phyloP scores from a whole-genome alignment of 2,329 filamentous ascomycete genomes.

The Annulohypoxylon truncatum region DNA sequence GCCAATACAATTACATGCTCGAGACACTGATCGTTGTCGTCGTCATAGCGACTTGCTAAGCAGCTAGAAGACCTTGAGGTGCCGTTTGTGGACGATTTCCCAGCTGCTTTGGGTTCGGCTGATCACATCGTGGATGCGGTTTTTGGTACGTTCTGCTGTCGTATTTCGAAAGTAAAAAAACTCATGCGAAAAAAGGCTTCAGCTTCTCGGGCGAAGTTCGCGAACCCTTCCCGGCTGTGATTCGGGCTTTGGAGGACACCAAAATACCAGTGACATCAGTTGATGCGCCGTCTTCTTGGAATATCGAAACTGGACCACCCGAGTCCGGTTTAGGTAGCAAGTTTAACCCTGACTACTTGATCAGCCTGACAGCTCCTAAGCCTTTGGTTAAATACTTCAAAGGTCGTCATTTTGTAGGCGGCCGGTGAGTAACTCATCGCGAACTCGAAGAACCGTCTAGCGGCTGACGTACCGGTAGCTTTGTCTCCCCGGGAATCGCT shows the following conservation, averaged over 20 bases:
- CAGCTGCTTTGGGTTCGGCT: constrained; percentile 70
- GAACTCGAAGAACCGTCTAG: neutral
- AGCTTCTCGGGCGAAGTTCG: constrained; percentile 92
- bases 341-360: constrained; percentile 82
- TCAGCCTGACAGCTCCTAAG: constrained; percentile 94
- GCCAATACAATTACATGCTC: constrained; percentile 40
- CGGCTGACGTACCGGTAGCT: constrained; percentile 62
- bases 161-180: constrained; percentile 20
- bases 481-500: constrained; percentile 80
- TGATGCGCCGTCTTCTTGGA: constrained; percentile 94
- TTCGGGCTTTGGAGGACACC: constrained; percentile 78
- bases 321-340: constrained; percentile 78
- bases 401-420: constrained; percentile 92
- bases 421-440: constrained; percentile 67
- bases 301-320: constrained; percentile 88
- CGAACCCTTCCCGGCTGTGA: constrained; percentile 89
- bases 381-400: constrained; percentile 85
- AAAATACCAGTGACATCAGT: constrained; percentile 84
- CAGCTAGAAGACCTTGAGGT: constrained; percentile 87
- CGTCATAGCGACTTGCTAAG: constrained; percentile 76
- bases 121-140: constrained; percentile 93
- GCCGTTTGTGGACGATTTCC: constrained; percentile 86
- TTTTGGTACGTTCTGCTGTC: constrained; percentile 71
- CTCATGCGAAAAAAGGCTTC: constrained; percentile 69
- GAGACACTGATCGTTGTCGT: constrained; percentile 26